Percentiles rank a stretch among this genome's conserved stretches.
Conservation (phyloP, 2,329 filamentous ascomycete species). For the Verticillium tricorpus region DNA sequence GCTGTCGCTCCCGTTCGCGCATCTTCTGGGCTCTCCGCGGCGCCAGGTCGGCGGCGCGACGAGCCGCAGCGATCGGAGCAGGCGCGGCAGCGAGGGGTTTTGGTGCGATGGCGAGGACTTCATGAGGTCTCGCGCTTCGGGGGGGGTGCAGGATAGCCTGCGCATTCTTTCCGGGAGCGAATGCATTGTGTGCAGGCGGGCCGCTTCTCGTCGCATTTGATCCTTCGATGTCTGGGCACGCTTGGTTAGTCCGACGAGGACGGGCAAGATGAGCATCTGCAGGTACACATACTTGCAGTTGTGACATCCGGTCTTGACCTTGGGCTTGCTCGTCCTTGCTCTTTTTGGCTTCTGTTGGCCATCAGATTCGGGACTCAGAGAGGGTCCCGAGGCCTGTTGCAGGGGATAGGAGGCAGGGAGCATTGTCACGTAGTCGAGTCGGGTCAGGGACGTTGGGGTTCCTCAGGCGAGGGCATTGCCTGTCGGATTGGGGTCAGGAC, state of each 20-base stretch:
- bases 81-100: conserved; percentile 28
- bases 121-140: conserved; percentile 39
- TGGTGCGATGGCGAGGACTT: conserved; percentile 46
- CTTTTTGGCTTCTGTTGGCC: conserved; percentile 31
- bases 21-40: conserved; percentile 10
- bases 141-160: conserved; percentile 58
- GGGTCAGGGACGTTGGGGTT: not conserved
- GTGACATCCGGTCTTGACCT: conserved; percentile 62
- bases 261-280: not conserved
- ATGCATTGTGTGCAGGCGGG: conserved; percentile 58
- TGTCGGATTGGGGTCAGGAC: not conserved
- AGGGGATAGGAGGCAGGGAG: not conserved
- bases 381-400: not conserved
- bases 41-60: not conserved
- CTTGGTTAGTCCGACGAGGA: conserved; percentile 13
- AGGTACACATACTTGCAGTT: conserved; percentile 59
- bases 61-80: conserved; percentile 1
- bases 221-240: conserved; percentile 47
- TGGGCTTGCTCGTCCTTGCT: conserved; percentile 50
- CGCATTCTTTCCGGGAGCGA: conserved; percentile 52
- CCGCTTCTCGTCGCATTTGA: conserved; percentile 63
- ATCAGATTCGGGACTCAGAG: not conserved
- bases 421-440: not conserved
- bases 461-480: conserved; percentile 2
- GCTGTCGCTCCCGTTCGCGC: conserved; percentile 5